Evolutionary conservation across 345 rosid genomes (phyloP), one percentile per base, ranked within the genome.

Genomic region (Gossypium anomalum): DNA sequence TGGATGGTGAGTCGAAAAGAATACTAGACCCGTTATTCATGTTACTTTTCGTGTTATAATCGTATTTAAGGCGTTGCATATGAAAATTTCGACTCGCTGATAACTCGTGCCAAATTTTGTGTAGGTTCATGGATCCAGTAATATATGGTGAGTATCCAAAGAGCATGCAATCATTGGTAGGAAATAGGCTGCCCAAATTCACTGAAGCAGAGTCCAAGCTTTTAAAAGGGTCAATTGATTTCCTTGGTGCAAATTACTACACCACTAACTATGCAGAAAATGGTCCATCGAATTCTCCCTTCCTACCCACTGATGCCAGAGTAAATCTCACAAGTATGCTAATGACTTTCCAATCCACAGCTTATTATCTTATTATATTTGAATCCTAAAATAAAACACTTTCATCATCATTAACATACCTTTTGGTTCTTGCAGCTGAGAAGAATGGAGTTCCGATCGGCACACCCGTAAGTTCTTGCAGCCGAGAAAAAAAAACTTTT

Each of bases 131-230:
- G 17, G 74, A 91, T 76, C 93, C 96, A 7, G 22, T 90, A 17
- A 84, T 65, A 38, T 78, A 60, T 29, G 94, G 97, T 9, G 87
- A 92, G 65, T 88, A 92, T 72, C 97, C 93, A 1, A 71, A 78
- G 41, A 79, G 38, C 4, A 88, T 92, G 97, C 80, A 76, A 73
- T 13, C 55, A 12, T 49, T 83, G 0, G 81, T 86, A 0, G 94
- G 94, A 27, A 74, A 77, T 43, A 27, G 92, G 48, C 67, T 92
- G 74, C 97, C 97, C 4, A 86, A 78, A 55, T 89, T 92, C 70
- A 87, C 89, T 1, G 47, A 81, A 77, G 78, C 78, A 9, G 72
- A 92, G 71, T 78, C 90, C 3, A 65, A 76, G 58, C 52, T 78
- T 80, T 69, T 88, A 3, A 85, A 78, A 71, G 86, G 90, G 3